These are phyloP conservation scores for Cladosporium sp. DNA, from an alignment of 2,329 filamentous ascomycete species.

Conservation along the genomic window DNA sequence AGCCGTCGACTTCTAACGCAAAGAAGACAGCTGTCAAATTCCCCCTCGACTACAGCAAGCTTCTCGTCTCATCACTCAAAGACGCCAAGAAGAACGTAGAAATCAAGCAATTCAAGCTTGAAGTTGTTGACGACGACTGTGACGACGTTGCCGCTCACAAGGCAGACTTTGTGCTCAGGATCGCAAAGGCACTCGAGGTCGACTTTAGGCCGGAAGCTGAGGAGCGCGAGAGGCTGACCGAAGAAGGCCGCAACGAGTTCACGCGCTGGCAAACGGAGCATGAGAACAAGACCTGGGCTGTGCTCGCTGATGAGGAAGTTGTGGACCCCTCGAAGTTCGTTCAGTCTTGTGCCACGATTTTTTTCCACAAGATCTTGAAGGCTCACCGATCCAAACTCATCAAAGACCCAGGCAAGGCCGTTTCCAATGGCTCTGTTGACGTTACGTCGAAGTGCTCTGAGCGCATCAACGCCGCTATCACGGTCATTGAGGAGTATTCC, in stretches of 20 bases:
- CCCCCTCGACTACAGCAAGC: background rate
- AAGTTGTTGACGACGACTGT: background rate
- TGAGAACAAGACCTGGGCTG: background rate
- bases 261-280: slow-evolving; percentile 9
- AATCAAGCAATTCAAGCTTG: background rate
- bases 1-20: background rate
- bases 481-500: background rate
- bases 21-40: background rate
- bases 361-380: slow-evolving; percentile 1
- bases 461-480: background rate
- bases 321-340: background rate
- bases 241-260: background rate
- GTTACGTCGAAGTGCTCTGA: background rate
- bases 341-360: slow-evolving; percentile 5
- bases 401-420: background rate
- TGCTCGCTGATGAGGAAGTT: background rate
- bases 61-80: background rate
- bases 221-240: background rate
- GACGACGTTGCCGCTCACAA: background rate
- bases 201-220: background rate
- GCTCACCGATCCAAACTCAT: background rate
- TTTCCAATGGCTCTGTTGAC: background rate
- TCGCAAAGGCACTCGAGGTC: background rate
- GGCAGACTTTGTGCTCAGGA: background rate
- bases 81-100: background rate